phyloP scores from a whole-genome alignment of 2,329 filamentous ascomycete species.

The Teratosphaeria viscida region DNA sequence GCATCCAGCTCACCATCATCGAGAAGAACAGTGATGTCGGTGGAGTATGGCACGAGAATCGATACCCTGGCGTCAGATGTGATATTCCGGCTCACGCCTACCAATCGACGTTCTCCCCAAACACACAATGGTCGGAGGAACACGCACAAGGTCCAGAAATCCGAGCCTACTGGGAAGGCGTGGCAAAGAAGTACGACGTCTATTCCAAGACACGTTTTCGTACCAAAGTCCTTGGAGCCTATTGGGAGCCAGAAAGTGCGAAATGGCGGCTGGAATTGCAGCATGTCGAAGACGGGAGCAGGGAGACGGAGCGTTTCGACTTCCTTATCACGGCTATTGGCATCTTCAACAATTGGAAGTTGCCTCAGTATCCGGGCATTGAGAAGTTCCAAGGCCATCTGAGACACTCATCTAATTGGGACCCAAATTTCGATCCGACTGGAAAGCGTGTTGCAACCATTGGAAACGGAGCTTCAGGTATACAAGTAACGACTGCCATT shows the following conservation, averaged over 20 bases:
- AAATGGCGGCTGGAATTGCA: constrained; percentile 51
- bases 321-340: constrained; percentile 55
- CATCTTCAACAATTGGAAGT: constrained; percentile 54
- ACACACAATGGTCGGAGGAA: constrained; percentile 21
- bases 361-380: constrained; percentile 47
- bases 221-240: constrained; percentile 44
- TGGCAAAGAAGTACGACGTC: constrained; percentile 55
- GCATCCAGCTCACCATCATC: background rate
- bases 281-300: constrained; percentile 17
- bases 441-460: constrained; percentile 33
- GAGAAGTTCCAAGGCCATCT: constrained; percentile 28
- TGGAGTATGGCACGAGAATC: background rate
- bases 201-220: constrained; percentile 35
- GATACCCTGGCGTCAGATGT: background rate
- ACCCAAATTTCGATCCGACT: constrained; percentile 20
- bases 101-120: background rate
- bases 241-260: constrained; percentile 43
- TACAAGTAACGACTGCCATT: constrained; percentile 31
- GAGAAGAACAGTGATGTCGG: background rate
- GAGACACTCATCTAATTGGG: constrained; percentile 24
- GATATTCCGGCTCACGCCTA: background rate
- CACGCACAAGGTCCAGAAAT: constrained; percentile 61
- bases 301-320: constrained; percentile 41
- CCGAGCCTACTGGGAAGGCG: constrained; percentile 51
- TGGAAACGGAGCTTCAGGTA: constrained; percentile 32